Conservation (phyloP, 768 basidiomycete species). For the Pisolithus orientalis region DNA sequence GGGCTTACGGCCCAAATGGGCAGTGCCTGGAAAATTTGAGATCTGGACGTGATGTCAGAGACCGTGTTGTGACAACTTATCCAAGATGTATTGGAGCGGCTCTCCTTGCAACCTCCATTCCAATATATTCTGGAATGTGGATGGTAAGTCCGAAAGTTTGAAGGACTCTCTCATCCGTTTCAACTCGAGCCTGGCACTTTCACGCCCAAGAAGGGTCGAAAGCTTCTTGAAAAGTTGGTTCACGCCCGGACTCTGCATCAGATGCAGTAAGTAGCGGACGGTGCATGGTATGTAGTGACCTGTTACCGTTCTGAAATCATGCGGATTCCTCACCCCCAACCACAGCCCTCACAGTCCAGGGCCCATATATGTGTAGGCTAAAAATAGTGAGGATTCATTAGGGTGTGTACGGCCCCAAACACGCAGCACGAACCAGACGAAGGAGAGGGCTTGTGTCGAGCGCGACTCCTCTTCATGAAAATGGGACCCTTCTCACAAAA, state of each 20-base stretch:
- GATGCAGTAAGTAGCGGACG: no score
- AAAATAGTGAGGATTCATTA: no score
- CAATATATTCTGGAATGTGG: constrained; percentile 41
- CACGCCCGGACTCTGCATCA: constrained; percentile 1
- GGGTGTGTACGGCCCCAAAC: no score
- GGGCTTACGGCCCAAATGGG: constrained; percentile 86
- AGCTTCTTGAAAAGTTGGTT: constrained; percentile 24
- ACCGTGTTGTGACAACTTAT: constrained; percentile 32
- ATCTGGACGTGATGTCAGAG: not conserved
- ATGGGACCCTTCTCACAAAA: no score
- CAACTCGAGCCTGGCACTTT: constrained; percentile 35
- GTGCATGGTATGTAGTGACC: no score
- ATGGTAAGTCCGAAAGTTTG: constrained; percentile 11
- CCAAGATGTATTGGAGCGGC: constrained; percentile 88
- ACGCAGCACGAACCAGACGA: no score
- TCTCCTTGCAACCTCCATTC: constrained; percentile 60
- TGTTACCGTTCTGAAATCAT: no score
- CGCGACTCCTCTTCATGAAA: no score
- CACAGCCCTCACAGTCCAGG: no score
- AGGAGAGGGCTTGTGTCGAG: no score
- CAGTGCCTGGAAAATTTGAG: constrained; percentile 43
- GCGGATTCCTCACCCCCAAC: no score
- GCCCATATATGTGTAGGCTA: no score
- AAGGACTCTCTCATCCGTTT: constrained; percentile 43
- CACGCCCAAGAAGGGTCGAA: constrained; percentile 27